Evolutionary conservation across 768 basidiomycete genomes (phyloP), one percentile per base, ranked within the genome.

Genomic region (Termitomyces sp.): DNA sequence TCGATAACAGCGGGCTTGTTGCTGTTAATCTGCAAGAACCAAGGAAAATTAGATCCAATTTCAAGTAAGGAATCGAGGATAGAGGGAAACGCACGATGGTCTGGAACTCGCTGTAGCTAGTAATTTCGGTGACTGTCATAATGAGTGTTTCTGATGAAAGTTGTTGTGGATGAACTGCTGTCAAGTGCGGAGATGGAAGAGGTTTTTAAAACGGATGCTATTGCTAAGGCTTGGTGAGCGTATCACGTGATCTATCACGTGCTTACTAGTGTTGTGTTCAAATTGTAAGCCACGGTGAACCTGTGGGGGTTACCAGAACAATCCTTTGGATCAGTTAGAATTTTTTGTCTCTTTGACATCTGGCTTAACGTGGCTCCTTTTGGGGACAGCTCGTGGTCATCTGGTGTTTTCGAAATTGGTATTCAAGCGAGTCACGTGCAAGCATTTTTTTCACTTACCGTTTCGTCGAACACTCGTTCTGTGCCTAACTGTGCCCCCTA

Each of bases 1-100:
- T 90, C 86, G 63, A 90, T 74, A 16, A 86, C 64, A 58, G 76
- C 69, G 57, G 72, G 68, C 61, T 76, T 76, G 55, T 72, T 75
- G 53, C 73, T 66, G 62, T 71, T 73, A 63, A 85, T 82, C 78
- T 77, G 56, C 27, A 22, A 31, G 39, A 55, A 23, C 29, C 7
- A 41, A 45, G 29, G 51, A 50, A 31, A 36, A 52, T 53, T 43
- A 33, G 12, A 41, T 38, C 3, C 18, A 32, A 23, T 15, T 10
- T 39, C 38, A 38, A 2, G 43, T 10, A 23, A 12, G n/a, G 9
- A n/a, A 35, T 27, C 16, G 22, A 12, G 25, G 5, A 10, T 7
- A 36, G 16, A 31, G 50, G 29, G n/a, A 44, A 36, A 70, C 81
- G 58, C 61, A 84, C 84, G 51, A 78, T 68, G 13, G 68, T 33